Conservation (phyloP, 1,139 yeast species). For the Yamadazyma atmosphaerica region DNA sequence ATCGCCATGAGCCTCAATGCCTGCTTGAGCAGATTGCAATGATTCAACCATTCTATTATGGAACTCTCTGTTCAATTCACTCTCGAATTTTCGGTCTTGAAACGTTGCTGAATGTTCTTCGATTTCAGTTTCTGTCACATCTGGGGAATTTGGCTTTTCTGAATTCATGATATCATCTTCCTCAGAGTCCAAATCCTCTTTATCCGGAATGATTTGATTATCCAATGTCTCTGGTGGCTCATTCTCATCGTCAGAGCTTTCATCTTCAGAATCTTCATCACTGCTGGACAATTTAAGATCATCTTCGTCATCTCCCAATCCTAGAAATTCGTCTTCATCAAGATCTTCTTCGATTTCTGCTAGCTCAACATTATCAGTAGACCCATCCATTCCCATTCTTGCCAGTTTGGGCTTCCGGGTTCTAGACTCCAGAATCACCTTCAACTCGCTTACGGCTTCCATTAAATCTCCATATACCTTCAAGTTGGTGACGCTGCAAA, state of each 20-base stretch:
- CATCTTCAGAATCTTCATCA: slow-evolving; percentile 6
- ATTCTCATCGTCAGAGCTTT: slow-evolving; percentile 8
- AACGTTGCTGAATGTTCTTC: slow-evolving; percentile 15
- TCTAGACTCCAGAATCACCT: slow-evolving; percentile 22
- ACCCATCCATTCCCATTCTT: background rate
- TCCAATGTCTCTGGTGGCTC: background rate
- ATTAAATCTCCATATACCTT: slow-evolving; percentile 35
- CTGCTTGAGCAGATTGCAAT: slow-evolving; percentile 16
- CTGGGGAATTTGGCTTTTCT: background rate
- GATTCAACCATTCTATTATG: slow-evolving; percentile 52
- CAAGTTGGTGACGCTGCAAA: slow-evolving; percentile 1
- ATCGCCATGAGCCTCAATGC: slow-evolving; percentile 19
- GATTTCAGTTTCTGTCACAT: slow-evolving; percentile 13
- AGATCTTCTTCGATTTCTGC: slow-evolving; percentile 17
- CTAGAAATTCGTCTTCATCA: slow-evolving; percentile 6
- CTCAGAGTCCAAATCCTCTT: slow-evolving; percentile 2
- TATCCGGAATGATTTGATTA: too few species aligned
- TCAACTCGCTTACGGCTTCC: slow-evolving; percentile 43
- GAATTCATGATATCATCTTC: slow-evolving; percentile 7
- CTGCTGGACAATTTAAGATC: slow-evolving; percentile 2
- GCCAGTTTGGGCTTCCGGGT: slow-evolving; percentile 2
- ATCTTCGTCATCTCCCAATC: slow-evolving; percentile 4
- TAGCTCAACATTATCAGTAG: slow-evolving; percentile 18
- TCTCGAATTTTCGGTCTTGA: slow-evolving; percentile 37
- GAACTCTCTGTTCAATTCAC: slow-evolving; percentile 55